Percentiles rank a stretch among this genome's conserved stretches.
These are phyloP conservation scores for Yarrowia sp. DNA, from an alignment of 805 yeast genomes.

Conservation along the genomic window DNA sequence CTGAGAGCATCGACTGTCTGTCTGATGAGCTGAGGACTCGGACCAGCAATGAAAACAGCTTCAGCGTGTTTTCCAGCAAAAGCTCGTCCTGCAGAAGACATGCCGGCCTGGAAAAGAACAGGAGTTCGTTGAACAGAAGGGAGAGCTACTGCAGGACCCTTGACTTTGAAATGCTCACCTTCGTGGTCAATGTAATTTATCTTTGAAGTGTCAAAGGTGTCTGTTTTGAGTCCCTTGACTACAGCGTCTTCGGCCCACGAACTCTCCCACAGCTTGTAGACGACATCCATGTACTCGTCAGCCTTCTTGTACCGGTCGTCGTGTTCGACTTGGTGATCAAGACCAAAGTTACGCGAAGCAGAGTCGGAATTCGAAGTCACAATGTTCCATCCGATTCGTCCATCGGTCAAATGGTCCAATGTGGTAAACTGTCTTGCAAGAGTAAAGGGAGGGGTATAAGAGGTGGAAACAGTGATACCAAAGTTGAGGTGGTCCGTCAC, in stretches of 20 bases:
- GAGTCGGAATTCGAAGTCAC: conserved; percentile 56
- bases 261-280: conserved; percentile 53
- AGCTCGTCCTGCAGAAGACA: conserved; percentile 53
- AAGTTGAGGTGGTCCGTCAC: conserved; percentile 54
- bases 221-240: conserved; percentile 45
- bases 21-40: conserved; percentile 49
- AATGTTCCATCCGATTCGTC: conserved; percentile 58
- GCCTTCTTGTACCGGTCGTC: conserved; percentile 54
- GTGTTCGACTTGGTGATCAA: conserved; percentile 52
- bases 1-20: conserved; percentile 49
- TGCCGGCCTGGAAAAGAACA: conserved; percentile 56
- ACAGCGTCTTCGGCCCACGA: conserved; percentile 58
- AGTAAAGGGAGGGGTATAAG: conserved; percentile 55
- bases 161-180: conserved; percentile 54
- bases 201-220: conserved; percentile 49
- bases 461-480: conserved; percentile 55
- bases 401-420: conserved; percentile 54
- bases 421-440: conserved; percentile 56
- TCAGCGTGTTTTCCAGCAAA: conserved; percentile 57
- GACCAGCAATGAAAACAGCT: conserved; percentile 52
- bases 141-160: conserved; percentile 54
- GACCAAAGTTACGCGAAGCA: conserved; percentile 54
- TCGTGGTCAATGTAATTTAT: conserved; percentile 54
- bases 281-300: conserved; percentile 53
- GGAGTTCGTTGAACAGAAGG: conserved; percentile 58